Base-by-base conservation (phyloP, 2,329 filamentous ascomycete species). In the Hypoxylon sp. region DNA sequence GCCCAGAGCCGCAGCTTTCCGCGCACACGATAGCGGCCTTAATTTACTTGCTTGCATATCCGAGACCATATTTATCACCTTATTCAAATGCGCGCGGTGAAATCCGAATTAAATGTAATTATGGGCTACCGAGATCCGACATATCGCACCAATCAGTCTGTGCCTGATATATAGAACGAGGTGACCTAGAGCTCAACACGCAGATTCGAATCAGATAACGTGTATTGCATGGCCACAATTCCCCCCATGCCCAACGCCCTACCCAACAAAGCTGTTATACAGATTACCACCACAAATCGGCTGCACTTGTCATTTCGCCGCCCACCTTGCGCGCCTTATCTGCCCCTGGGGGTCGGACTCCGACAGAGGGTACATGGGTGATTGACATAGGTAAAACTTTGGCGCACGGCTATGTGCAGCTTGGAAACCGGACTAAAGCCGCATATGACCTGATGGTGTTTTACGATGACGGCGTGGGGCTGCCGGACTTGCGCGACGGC, bases 401-500 rank as follows among this genome's bases (percentile, higher is more conserved):
- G 35, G 46, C 44, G 31, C 51, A 48, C 63, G 66, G 54, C 47
- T 37, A 17, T 19, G 51, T 54, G 61, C 50, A 61, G 57, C 31
- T 57, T 52, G 29, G 39, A n/a, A 55, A 37, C 55, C 29, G 27
- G 42, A 35, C 50, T 46, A 39, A 7, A 35, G 31, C 21, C 42
- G 11, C 42, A 19, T 8, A 35, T 51, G 15, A 21, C 29, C 56
- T 44, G 37, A n/a, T 42, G 21, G 32, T n/a, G 35, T 47, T 47
- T 29, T 57, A 68, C 37, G 67, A 70, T 19, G 74, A 76, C 46
- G 75, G 60, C 47, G 72, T 69, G 19, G 74, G 74, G 35, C 74
- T 77, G 53, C 73, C 71, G 6, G 71, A 65, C 72, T 76, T 77
- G 57, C 46, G 72, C 47, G 67, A 62, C 8, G 63, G 67, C n/a